A percentile compares a stretch with the other conserved stretches of the same genome.
phyloP scores from a whole-genome alignment of 2,329 filamentous ascomycete genomes.

The Apiospora koreana region DNA sequence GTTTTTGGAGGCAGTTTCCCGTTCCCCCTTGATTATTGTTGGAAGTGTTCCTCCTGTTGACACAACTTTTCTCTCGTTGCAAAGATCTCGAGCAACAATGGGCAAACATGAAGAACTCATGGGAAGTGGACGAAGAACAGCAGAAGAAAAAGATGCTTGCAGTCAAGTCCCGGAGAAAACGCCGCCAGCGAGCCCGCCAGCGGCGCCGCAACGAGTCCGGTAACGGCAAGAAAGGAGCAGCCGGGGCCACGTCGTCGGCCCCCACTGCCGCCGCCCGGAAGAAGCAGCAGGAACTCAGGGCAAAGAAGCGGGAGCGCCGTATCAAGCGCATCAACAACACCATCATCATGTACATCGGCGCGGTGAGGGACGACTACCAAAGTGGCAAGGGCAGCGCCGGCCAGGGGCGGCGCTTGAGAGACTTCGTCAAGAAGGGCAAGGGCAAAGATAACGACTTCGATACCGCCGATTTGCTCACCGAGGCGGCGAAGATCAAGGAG shows the following conservation, averaged over 20 bases:
- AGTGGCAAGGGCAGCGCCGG: no score
- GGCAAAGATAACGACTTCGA: neutral
- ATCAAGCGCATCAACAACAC: neutral
- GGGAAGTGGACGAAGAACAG: neutral
- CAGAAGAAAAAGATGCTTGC: neutral
- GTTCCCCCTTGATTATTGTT: neutral
- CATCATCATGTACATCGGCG: neutral
- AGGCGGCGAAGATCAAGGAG: neutral
- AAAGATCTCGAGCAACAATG: neutral
- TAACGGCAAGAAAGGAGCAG: no score
- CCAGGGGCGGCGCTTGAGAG: neutral
- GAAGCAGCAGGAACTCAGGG: neutral
- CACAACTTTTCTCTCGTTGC: neutral
- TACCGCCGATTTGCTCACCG: neutral
- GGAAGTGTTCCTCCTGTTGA: neutral
- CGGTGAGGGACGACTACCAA: neutral
- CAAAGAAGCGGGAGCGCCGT: neutral
- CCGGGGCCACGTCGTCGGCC: no score
- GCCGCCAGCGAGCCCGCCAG: neutral
- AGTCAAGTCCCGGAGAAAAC: neutral
- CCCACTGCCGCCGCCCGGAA: neutral
- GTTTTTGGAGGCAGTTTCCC: neutral
- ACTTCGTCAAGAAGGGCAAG: neutral
- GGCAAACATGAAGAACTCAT: no score
- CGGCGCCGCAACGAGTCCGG: neutral